Evolutionary conservation across 371 early-diverging fungal genomes (phyloP), one percentile per base, ranked within the genome.

Genomic region (Mucor indicus): DNA sequence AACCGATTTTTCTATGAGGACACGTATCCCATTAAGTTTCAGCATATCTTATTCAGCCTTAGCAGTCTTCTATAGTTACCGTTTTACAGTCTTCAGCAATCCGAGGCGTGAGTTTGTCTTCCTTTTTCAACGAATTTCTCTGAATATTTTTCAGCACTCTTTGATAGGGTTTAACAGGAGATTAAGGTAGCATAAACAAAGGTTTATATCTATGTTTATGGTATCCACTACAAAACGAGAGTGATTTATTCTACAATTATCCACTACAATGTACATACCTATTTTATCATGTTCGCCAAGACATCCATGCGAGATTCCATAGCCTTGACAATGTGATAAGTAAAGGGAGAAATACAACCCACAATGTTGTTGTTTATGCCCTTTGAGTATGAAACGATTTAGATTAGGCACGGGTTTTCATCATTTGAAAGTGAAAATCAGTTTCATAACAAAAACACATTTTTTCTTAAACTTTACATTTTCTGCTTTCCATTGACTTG

Each of bases 151-250:
- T 39, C 50, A 50, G 23, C 38, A 50, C 29, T 41, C 42, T 40
- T 50, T 35, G 23, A 50, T 41, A n/a, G 50, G 50, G 17, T 50
- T 50, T 22, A 50, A 41, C 23, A 40, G 41, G 35, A 20, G 50
- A 50, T 21, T 50, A 50, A 9, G 42, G 50, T 17, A 42, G 50
- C 29, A 46, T 35, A 17, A 46, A 46, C 24, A 36, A 33, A 24
- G 46, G 37, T 25, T 46, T 46, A 16, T 46, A 46, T 17, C 46
- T n/a, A 17, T 32, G 12, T 46, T 37, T 17, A 36, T 46, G 8
- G 37, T 37, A 11, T 46, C 46, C 12, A 46, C 37, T 3, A 46
- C 37, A 46, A 27, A 47, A 17, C 22, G 10, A 19, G 44, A 19
- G 32, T 43, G 44, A 7, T 43, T 29, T n/a, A 43, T 17, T 16